Evolutionary conservation across 2,329 filamentous ascomycete genomes (phyloP).

Genomic region (Penicillium sp.): DNA sequence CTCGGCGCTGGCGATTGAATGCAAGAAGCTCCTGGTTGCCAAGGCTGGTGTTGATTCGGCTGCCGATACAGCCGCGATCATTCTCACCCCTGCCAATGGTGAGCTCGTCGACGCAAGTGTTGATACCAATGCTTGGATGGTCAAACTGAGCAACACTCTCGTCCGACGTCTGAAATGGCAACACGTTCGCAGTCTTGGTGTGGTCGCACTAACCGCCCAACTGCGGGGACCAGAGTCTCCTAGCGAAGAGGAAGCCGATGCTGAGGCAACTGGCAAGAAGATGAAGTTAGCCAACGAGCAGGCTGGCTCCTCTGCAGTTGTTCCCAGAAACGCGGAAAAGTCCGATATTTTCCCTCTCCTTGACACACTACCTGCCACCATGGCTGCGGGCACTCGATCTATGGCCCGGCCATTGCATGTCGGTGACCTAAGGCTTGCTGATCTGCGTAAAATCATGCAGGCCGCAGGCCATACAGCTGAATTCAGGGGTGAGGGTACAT

Average conservation of each 20-base stretch:
- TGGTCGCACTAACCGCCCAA: constrained; percentile 87
- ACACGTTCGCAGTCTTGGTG: constrained; percentile 83
- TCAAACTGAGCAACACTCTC: constrained; percentile 83
- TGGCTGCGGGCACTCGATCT: constrained; percentile 74
- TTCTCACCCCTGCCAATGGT: constrained; percentile 81
- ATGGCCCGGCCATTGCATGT: constrained; percentile 90
- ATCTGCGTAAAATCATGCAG: constrained; percentile 83
- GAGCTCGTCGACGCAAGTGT: constrained; percentile 84
- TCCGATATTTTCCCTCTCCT: constrained; percentile 54
- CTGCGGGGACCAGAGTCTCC: constrained; percentile 56
- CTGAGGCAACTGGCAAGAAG: constrained; percentile 54
- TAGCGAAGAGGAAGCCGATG: constrained; percentile 39
- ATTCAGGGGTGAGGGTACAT: constrained; percentile 88
- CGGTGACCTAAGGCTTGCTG: constrained; percentile 85
- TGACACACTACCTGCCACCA: constrained; percentile 61
- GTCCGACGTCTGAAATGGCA: constrained; percentile 93
- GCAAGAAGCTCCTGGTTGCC: constrained; percentile 65
- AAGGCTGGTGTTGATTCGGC: constrained; percentile 38
- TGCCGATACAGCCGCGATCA: constrained; percentile 63
- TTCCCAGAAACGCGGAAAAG: constrained; percentile 31
- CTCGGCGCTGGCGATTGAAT: constrained; percentile 75
- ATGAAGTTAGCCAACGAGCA: constrained; percentile 55
- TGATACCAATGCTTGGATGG: constrained; percentile 95
- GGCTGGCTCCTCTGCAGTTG: constrained; percentile 34
- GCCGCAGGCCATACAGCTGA: constrained; percentile 82